These are phyloP conservation scores for Penicillium nucicola DNA, from an alignment of 495 filamentous ascomycete species.

Conservation along the genomic window DNA sequence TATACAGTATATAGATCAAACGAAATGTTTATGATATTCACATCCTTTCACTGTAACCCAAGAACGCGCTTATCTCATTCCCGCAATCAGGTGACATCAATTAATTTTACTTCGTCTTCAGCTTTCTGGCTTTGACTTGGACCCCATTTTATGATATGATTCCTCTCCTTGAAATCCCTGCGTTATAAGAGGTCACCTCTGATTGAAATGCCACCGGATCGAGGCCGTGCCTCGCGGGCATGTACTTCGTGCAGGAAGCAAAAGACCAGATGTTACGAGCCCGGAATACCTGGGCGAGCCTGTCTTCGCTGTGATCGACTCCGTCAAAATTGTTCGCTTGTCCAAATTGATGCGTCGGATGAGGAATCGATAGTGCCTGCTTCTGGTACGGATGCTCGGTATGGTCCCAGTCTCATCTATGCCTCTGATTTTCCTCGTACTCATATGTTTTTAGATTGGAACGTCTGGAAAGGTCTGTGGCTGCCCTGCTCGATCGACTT, in stretches of 20 bases:
- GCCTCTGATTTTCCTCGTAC: background rate
- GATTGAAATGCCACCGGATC: conserved; percentile 38
- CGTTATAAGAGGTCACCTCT: background rate
- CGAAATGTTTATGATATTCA: background rate
- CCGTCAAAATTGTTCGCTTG: conserved; percentile 33
- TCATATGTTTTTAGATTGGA: conserved; percentile 27
- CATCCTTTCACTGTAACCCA: conserved; percentile 1
- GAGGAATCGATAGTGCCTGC: conserved; percentile 1
- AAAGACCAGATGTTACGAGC: conserved; percentile 45
- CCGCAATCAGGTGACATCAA: conserved; percentile 15
- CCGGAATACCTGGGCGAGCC: conserved; percentile 21
- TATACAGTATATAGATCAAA: conserved; percentile 6
- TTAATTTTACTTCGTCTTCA: background rate
- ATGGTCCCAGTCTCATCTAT: background rate
- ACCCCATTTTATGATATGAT: background rate
- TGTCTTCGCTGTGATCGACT: conserved; percentile 42
- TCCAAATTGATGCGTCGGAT: background rate
- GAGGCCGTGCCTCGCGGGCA: conserved; percentile 43
- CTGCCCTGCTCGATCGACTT: conserved; percentile 30
- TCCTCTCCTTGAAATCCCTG: too few relatives aligned
- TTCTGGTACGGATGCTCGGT: conserved; percentile 20
- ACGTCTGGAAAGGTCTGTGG: conserved; percentile 33
- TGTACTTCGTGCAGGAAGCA: conserved; percentile 41
- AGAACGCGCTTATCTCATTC: conserved; percentile 16
- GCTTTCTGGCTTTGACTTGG: background rate